Evolutionary conservation across 345 rosid species (phyloP), one percentile per base, ranked within the genome.

Genomic region (Clarkia xantiana): DNA sequence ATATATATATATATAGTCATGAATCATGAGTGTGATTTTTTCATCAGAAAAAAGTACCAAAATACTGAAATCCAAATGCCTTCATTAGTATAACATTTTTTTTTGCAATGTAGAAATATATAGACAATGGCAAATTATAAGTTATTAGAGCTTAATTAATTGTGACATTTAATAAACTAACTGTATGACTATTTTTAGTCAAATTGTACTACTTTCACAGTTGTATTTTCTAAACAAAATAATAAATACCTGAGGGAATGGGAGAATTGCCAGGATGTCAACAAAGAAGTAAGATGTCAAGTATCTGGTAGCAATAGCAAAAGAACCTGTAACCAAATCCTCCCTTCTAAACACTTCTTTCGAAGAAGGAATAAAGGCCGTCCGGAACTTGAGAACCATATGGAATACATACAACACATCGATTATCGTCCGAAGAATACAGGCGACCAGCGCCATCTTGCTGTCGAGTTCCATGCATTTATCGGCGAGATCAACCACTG

Each of bases 281-380:
- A 67, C 18, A 3, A 50, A 40, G 49, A 38, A 51, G 42, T 47
- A 54, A 1, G 65, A 55, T 19, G 39, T 44, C 12, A 62, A 19
- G 40, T 62, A 62, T 29, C 44, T 44, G 40, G 41, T 55, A 17
- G 66, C 65, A 46, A 53, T 54, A 9, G 44, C 60, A 43, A 74
- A 55, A 0, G 67, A 55, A 53, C 86, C 94, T 64, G 84, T 76
- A 18, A 84, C 93, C 48, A 91, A 74, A 56, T 86, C 80, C 51
- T 96, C 98, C 68, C 93, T 81, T 54, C 98, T 96, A 51, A 86
- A 84, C 19, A 86, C 94, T 16, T 96, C 85, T 54, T n/a, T n/a
- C n/a, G 98, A 91, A 45, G 86, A 73, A 44, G 94, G 88, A 25
- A 91, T 91, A 55, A 86, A 91, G 48, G 96, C 98, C 52, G 94